Conservation (phyloP, 306 rosid genomes). For the Begonia fuchsioides region DNA sequence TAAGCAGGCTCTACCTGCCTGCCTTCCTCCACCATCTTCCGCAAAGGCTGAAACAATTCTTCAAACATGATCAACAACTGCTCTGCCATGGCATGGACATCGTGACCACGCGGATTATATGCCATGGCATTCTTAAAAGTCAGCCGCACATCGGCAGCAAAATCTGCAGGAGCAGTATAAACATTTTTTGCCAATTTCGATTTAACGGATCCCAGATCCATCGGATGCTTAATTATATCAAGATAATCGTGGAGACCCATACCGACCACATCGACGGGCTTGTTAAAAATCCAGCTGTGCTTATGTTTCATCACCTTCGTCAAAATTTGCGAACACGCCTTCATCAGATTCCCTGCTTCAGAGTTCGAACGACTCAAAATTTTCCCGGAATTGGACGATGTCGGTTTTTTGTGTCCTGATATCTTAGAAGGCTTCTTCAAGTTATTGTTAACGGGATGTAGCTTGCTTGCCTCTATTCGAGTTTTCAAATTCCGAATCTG, state of each 20-base stretch:
- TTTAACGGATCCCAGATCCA: conserved; percentile 85
- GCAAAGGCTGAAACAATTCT: conserved; percentile 42
- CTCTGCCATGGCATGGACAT: conserved; percentile 44
- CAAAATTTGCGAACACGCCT: conserved; percentile 51
- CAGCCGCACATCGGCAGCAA: no score
- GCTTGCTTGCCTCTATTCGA: conserved; percentile 44
- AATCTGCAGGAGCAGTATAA: conserved; percentile 42
- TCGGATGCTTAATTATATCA: no score
- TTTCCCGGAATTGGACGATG: conserved; percentile 19
- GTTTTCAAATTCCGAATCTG: conserved; percentile 47
- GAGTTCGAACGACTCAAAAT: conserved; percentile 44
- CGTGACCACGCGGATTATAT: conserved; percentile 78
- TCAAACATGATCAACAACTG: conserved; percentile 47
- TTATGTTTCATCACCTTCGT: no score
- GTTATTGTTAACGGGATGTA: conserved; percentile 11
- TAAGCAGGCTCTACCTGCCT: conserved; percentile 19
- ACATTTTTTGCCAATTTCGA: conserved; percentile 27
- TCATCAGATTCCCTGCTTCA: conserved; percentile 36
- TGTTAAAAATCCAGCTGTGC: no score
- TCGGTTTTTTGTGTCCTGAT: conserved; percentile 50
- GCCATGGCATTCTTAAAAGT: conserved; percentile 67
- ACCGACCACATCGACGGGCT: no score
- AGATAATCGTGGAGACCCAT: no score
- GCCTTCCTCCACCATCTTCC: conserved; percentile 24
- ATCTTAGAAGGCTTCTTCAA: conserved; percentile 44